Conservation (phyloP, 129 eudicot genomes). For the Saposhnikovia divaricata region DNA sequence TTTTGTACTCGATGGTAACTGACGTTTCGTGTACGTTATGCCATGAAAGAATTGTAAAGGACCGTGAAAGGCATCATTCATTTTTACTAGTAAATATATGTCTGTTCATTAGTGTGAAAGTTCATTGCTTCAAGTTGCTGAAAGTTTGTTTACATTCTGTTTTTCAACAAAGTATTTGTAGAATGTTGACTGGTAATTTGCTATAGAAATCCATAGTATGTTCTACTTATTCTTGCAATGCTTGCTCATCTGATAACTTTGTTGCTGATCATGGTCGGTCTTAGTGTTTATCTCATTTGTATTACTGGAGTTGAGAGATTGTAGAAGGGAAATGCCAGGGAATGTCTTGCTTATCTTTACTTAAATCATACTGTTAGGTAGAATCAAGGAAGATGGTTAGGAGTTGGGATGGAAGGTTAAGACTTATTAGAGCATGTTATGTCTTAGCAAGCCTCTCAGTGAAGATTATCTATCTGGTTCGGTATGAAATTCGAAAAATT, state of each 20-base stretch:
- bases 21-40: neutral
- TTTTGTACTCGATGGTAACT: neutral
- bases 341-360: neutral
- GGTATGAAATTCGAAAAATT: neutral
- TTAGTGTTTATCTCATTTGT: neutral
- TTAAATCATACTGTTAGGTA: neutral
- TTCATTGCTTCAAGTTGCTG: neutral
- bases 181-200: neutral
- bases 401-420: neutral
- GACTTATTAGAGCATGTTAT: neutral
- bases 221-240: neutral
- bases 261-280: neutral
- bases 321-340: neutral
- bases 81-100: neutral
- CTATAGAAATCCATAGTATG: neutral
- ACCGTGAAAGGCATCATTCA: neutral
- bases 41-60: neutral
- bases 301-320: neutral
- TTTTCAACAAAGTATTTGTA: neutral
- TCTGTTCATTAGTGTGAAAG: neutral
- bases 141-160: neutral
- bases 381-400: neutral
- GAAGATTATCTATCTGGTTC: neutral
- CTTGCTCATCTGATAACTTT: neutral
- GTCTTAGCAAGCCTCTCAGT: neutral